Conservation (phyloP, 768 basidiomycete species). For the Boletus eberwhitei region DNA sequence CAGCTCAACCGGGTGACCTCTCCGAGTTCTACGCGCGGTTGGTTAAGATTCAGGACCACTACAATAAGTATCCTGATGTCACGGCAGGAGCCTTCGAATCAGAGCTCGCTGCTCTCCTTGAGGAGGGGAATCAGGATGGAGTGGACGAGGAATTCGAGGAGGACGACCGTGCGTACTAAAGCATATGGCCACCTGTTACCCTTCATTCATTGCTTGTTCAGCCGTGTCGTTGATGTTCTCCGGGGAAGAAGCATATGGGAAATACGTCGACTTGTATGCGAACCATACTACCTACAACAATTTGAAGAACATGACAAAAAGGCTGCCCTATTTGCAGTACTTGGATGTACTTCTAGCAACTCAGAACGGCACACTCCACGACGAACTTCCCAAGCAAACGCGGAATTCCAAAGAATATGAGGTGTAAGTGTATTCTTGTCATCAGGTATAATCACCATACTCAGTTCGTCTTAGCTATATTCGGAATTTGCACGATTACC, state of each 20-base stretch:
- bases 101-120: conserved; percentile 78
- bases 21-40: conserved; percentile 95
- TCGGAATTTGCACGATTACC: conserved; percentile 73
- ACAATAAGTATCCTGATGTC: conserved; percentile 92
- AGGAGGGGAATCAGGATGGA: conserved; percentile 68
- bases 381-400: conserved; percentile 65
- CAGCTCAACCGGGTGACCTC: conserved; percentile 65
- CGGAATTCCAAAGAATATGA: conserved; percentile 76
- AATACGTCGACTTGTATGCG: conserved; percentile 89
- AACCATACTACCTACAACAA: conserved; percentile 90
- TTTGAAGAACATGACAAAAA: conserved; percentile 77
- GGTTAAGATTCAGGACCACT: conserved; percentile 94
- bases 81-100: conserved; percentile 76
- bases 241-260: conserved; percentile 93
- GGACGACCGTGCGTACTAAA: conserved; percentile 72
- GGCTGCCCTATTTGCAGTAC: conserved; percentile 90
- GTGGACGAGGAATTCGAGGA: conserved; percentile 70
- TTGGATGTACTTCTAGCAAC: conserved; percentile 78
- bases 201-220: conserved; percentile 29
- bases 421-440: conserved; percentile 45
- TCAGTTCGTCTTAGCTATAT: conserved; percentile 61
- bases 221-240: conserved; percentile 87
- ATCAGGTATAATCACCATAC: conserved; percentile 4
- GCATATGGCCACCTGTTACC: not conserved
- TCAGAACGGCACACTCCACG: conserved; percentile 58